phyloP scores from a whole-genome alignment of 202 grass and related monocot genomes.

The Miscanthus sacchariflorus region DNA sequence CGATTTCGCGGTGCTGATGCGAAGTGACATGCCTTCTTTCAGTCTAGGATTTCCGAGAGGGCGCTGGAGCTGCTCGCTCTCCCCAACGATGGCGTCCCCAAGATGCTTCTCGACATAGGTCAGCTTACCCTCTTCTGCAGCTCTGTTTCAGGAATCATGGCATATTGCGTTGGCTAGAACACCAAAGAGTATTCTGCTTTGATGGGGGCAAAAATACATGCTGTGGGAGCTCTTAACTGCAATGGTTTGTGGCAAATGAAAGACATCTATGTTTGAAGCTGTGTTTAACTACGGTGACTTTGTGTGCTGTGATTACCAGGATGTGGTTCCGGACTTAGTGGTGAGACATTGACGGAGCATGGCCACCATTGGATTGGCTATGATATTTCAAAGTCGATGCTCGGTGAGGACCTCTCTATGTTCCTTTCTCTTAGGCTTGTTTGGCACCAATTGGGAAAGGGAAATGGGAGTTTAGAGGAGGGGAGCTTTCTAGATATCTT shows the following conservation, averaged over 20 bases:
- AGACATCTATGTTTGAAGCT: background rate
- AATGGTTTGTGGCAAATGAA: background rate
- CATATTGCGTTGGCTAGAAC: background rate
- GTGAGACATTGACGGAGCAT: conserved; percentile 84
- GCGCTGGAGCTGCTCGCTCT: conserved; percentile 86
- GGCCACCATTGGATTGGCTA: conserved; percentile 97
- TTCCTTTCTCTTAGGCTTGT: conserved; percentile 7
- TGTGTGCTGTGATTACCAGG: conserved; percentile 49
- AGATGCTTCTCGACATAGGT: conserved; percentile 96
- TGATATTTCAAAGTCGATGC: conserved; percentile 96
- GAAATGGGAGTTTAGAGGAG: background rate
- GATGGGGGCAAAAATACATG: background rate
- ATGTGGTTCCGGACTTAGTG: conserved; percentile 93
- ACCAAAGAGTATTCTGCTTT: background rate
- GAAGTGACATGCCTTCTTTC: background rate
- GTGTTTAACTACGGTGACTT: background rate
- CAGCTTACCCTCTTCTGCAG: background rate
- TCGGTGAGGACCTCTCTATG: conserved; percentile 55
- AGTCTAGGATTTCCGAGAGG: conserved; percentile 95
- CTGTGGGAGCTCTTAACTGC: background rate
- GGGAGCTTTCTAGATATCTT: background rate
- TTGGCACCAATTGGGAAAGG: background rate
- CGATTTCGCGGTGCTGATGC: background rate
- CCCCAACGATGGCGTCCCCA: conserved; percentile 80
- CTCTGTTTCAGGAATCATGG: background rate